phyloP scores from a whole-genome alignment of 1,284 basidiomycete genomes.

The Microbotryomycetes sp. region DNA sequence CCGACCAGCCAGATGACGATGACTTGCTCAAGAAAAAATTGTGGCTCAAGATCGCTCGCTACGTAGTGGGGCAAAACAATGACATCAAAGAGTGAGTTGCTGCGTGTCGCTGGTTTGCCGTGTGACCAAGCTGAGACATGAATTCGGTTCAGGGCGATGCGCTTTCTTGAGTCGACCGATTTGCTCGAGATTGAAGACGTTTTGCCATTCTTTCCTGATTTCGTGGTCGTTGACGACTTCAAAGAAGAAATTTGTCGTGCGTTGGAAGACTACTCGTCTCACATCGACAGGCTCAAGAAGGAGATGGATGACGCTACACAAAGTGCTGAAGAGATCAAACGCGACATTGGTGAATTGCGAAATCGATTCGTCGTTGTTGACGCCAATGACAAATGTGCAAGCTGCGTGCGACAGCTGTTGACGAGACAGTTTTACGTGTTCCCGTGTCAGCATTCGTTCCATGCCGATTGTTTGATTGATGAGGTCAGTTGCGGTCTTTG shows the following conservation, averaged over 20 bases:
- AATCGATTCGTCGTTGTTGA: slow-evolving; percentile 93
- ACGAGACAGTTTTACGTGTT: slow-evolving; percentile 96
- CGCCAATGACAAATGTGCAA: slow-evolving; percentile 74
- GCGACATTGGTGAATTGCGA: slow-evolving; percentile 76
- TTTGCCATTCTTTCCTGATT: slow-evolving; percentile 98
- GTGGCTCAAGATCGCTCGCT: slow-evolving; percentile 95
- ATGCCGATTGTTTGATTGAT: slow-evolving; percentile 86
- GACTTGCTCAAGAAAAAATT: slow-evolving; percentile 73
- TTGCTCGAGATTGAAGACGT: slow-evolving; percentile 98
- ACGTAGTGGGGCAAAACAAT: slow-evolving; percentile 93
- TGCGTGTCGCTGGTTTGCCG: not conserved
- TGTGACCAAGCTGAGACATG: too few species aligned
- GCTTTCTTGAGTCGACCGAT: slow-evolving; percentile 87
- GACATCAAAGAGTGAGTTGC: slow-evolving; percentile 86
- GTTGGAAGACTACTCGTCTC: slow-evolving; percentile 84
- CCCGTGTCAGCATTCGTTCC: slow-evolving; percentile 74
- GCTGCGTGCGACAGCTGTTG: slow-evolving; percentile 67
- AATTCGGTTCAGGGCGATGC: slow-evolving; percentile 68
- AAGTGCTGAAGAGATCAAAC: slow-evolving; percentile 87
- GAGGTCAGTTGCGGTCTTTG: slow-evolving; percentile 65
- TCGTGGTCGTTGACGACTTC: slow-evolving; percentile 98
- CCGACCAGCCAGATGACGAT: slow-evolving; percentile 88
- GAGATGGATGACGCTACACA: slow-evolving; percentile 95
- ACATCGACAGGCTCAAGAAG: slow-evolving; percentile 80
- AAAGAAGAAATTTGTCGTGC: slow-evolving; percentile 97